Conservation (phyloP, 2,329 filamentous ascomycete species). For the Tolypocladium endophyticum region DNA sequence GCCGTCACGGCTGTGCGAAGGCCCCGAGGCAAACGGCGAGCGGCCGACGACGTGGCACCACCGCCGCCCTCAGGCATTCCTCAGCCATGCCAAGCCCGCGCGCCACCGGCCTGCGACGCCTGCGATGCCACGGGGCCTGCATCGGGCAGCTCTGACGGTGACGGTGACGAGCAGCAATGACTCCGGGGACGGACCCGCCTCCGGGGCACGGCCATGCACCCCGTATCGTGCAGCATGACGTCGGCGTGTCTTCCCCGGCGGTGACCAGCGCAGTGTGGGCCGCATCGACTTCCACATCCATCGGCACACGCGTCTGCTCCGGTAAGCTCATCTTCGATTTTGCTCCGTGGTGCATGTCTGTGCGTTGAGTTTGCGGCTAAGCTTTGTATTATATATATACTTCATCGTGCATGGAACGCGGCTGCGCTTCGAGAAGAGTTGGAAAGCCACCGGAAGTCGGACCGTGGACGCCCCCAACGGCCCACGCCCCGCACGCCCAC, state of each 20-base stretch:
- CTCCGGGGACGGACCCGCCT: neutral
- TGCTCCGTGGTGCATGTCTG: too few species aligned
- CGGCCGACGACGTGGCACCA: neutral
- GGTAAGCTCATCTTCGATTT: neutral
- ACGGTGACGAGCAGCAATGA: neutral
- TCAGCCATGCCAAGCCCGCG: neutral
- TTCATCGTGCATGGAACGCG: too few species aligned
- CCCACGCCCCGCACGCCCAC: neutral
- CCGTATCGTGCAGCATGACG: neutral
- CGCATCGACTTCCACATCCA: accelerated
- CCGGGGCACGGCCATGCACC: neutral
- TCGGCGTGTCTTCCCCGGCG: neutral
- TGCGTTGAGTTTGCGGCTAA: too few species aligned
- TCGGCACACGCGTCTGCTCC: neutral
- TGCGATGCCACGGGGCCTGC: neutral
- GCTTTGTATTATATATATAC: too few species aligned
- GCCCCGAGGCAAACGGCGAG: too few species aligned
- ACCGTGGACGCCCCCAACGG: neutral
- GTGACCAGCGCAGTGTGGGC: neutral
- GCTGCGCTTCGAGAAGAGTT: neutral
- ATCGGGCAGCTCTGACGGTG: neutral
- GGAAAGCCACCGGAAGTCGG: neutral
- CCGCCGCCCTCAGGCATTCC: neutral
- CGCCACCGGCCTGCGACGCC: neutral
- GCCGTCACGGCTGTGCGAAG: too few species aligned